Conservation (phyloP, 148 eudicot genomes). For the Nyssa sinensis region DNA sequence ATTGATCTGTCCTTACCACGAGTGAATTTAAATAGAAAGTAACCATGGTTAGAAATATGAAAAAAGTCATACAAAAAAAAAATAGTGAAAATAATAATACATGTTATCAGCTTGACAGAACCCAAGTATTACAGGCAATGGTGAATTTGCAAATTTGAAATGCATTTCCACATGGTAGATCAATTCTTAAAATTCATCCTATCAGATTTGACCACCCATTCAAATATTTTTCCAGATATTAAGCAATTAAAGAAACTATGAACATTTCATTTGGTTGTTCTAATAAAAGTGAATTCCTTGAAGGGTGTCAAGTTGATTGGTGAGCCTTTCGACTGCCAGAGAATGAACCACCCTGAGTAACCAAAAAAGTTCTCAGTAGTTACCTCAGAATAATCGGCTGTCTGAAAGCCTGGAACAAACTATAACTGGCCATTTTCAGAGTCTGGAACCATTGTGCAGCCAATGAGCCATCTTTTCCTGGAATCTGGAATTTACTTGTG, state of each 20-base stretch:
- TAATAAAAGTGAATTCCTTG: background rate
- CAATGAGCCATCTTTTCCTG: slow-evolving; percentile 40
- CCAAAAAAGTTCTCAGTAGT: background rate
- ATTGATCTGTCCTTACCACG: slow-evolving; percentile 78
- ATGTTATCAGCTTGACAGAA: background rate
- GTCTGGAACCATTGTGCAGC: slow-evolving; percentile 52
- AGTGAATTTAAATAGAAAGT: slow-evolving; percentile 4
- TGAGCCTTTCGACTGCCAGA: too few species aligned
- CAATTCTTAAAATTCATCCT: background rate
- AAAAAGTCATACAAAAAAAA: background rate
- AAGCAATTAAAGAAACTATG: background rate
- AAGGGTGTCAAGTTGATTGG: background rate
- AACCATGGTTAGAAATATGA: slow-evolving; percentile 23
- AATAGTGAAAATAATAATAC: background rate
- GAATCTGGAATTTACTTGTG: slow-evolving; percentile 24
- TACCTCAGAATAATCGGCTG: slow-evolving; percentile 91
- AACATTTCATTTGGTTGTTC: background rate
- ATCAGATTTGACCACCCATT: background rate
- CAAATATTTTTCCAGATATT: background rate
- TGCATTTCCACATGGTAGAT: background rate
- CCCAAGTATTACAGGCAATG: background rate
- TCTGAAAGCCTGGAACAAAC: slow-evolving; percentile 68
- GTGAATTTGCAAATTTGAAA: background rate
- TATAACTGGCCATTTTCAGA: slow-evolving; percentile 60
- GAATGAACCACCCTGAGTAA: background rate